Evolutionary conservation across 768 basidiomycete genomes (phyloP).

Genomic region (Rossbeevera mucosa): DNA sequence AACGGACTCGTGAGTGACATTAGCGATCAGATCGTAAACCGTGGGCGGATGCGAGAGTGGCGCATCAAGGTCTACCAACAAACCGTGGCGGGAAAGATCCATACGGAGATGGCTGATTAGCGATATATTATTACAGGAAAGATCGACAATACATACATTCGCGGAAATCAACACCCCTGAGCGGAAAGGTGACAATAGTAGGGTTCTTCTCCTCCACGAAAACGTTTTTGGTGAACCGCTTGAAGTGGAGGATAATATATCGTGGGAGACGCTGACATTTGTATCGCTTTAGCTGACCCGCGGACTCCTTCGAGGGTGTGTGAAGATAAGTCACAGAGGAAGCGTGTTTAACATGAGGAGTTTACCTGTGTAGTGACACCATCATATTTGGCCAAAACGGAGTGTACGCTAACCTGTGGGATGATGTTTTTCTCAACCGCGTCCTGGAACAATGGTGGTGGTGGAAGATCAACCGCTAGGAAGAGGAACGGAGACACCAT

Average conservation of each 20-base stretch:
- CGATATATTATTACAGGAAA: conserved; percentile 17
- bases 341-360: conserved; percentile 19
- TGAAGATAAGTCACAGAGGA: conserved; percentile 11
- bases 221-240: conserved; percentile 92
- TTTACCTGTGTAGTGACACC: conserved; percentile 82
- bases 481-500: conserved; percentile 89
- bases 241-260: conserved; percentile 93
- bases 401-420: conserved; percentile 90
- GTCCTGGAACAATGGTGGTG: conserved; percentile 97
- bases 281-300: conserved; percentile 80
- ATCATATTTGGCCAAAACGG: conserved; percentile 91
- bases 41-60: conserved; percentile 55
- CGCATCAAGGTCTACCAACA: conserved; percentile 68
- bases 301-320: conserved; percentile 60
- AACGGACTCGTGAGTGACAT: conserved; percentile 91
- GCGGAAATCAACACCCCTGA: conserved; percentile 86
- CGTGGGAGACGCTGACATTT: conserved; percentile 87
- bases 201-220: conserved; percentile 99
- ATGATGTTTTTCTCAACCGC: conserved; percentile 97
- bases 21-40: conserved; percentile 91
- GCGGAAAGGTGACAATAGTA: conserved; percentile 95
- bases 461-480: conserved; percentile 91
- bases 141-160: conserved; percentile 64
- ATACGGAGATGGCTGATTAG: conserved; percentile 21
- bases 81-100: conserved; percentile 20